phyloP scores from a whole-genome alignment of 441 rosid genomes.

The Populus tomentosa region DNA sequence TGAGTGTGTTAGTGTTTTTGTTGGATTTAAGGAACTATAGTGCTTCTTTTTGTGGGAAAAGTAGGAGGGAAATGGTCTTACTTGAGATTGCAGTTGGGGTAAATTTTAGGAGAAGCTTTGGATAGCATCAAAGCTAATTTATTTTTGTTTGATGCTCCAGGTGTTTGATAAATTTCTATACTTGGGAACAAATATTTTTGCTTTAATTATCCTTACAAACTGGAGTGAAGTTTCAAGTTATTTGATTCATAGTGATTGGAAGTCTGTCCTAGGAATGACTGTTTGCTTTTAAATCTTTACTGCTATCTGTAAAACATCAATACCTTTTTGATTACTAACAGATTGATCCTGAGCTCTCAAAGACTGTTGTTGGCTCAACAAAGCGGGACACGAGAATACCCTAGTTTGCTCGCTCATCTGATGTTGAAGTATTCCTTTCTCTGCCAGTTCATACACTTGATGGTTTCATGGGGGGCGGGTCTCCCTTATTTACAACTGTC shows the following conservation, averaged over 20 bases:
- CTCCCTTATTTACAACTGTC: constrained; percentile 92
- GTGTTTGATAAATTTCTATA: background rate
- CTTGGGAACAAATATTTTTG: background rate
- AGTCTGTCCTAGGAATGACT: background rate
- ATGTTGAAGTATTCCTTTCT: constrained; percentile 91
- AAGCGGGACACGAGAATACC: constrained; percentile 95
- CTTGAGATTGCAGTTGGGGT: too few relatives aligned
- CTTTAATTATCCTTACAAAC: background rate
- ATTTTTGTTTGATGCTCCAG: background rate
- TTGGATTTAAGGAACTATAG: too few relatives aligned
- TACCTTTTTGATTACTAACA: constrained; percentile 27
- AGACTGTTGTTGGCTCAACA: constrained; percentile 85
- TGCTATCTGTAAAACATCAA: constrained; percentile 9
- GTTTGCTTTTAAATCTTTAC: background rate
- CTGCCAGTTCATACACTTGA: constrained; percentile 84
- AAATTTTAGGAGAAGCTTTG: background rate
- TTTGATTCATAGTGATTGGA: background rate
- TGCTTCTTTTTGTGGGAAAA: too few relatives aligned
- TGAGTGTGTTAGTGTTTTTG: too few relatives aligned
- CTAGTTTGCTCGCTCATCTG: constrained; percentile 84
- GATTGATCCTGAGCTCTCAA: constrained; percentile 95
- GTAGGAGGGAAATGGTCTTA: too few relatives aligned
- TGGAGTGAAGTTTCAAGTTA: background rate
- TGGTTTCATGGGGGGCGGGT: constrained; percentile 81
- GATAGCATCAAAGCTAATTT: background rate